Base-by-base conservation (phyloP, 2,329 filamentous ascomycete genomes). In the Sordariomycetes sp. region DNA sequence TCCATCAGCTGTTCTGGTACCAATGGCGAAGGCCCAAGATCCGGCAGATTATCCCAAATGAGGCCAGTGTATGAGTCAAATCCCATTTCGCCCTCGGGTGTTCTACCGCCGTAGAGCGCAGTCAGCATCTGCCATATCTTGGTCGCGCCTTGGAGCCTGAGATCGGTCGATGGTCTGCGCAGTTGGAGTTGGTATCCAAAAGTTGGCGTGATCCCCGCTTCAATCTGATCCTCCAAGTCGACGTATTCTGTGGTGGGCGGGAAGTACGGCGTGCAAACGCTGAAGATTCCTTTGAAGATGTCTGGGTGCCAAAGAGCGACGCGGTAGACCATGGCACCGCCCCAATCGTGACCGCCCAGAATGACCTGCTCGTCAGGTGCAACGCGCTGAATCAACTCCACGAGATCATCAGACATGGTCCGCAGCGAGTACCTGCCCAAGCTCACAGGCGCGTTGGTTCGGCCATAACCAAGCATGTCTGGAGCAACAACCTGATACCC, bases 311-410 rank as follows among this genome's bases (percentile, higher is more conserved):
- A 82, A 36, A 79, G 69, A 5, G 79, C 75, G 32, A 82, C 62
- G 33, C 83, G 74, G 63, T 82, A 87, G 32, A 79, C 76, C 8
- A 86, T 64, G 3, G 68, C 66, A 43, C 80, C 84, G 51, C 86
- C 86, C 82, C 86, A 90, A 58, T 92, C 86, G 58, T 93, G 86
- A 7, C 84, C 86, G 27, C 84, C 83, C 6, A 93, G 66, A 32
- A 92, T 78, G 47, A 90, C 77, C 21, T 48, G 51, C 32, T 42
- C 28, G 57, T 59, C 16, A 55, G 61, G 30, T 33, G 49, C 43
- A 17, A 53, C 54, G 37, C 76, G 67, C 34, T 61, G 61, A 4
- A 80, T 75, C 16, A 93, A 66, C 33, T 72, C 72, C 11, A 75
- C 79, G 39, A 93, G 72, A 48, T 90, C 83, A 33, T 78, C 71